Percentiles rank a stretch among this genome's conserved stretches.
Evolutionary conservation across 768 basidiomycete genomes (phyloP).

Genomic region (Podaxis sp.): DNA sequence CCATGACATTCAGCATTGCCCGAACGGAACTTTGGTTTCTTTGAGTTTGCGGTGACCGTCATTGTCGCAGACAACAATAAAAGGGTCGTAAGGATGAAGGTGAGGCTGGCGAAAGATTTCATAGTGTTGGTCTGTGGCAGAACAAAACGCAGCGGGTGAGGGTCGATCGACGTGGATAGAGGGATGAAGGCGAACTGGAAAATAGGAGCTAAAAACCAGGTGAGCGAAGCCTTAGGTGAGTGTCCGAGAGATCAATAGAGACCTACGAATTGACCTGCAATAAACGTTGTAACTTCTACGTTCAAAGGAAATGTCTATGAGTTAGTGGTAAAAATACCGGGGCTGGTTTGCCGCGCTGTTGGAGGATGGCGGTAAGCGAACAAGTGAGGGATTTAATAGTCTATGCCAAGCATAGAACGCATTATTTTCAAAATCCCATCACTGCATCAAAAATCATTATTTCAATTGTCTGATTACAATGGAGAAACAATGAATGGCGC

Average conservation of each 20-base stretch:
- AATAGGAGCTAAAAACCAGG: neutral
- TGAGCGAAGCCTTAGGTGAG: neutral
- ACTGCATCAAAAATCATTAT: neutral
- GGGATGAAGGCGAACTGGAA: neutral
- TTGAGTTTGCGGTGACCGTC: neutral
- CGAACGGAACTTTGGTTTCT: constrained; percentile 3
- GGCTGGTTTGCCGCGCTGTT: neutral
- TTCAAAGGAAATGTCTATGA: neutral
- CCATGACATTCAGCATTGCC: constrained; percentile 10
- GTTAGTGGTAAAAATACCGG: neutral
- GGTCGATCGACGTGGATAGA: neutral
- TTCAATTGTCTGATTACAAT: neutral
- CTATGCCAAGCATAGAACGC: neutral
- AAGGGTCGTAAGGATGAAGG: neutral
- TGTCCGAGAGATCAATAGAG: neutral
- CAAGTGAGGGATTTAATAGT: neutral
- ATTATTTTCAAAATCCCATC: neutral
- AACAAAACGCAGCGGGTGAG: too few species aligned
- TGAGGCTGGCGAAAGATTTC: neutral
- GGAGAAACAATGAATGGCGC: too few species aligned
- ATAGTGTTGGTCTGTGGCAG: neutral
- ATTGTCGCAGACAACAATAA: neutral
- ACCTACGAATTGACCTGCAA: neutral
- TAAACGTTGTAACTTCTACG: neutral
- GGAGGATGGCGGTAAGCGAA: neutral